Conservation (phyloP, 2,329 filamentous ascomycete genomes). For the Rosellinia necatrix region DNA sequence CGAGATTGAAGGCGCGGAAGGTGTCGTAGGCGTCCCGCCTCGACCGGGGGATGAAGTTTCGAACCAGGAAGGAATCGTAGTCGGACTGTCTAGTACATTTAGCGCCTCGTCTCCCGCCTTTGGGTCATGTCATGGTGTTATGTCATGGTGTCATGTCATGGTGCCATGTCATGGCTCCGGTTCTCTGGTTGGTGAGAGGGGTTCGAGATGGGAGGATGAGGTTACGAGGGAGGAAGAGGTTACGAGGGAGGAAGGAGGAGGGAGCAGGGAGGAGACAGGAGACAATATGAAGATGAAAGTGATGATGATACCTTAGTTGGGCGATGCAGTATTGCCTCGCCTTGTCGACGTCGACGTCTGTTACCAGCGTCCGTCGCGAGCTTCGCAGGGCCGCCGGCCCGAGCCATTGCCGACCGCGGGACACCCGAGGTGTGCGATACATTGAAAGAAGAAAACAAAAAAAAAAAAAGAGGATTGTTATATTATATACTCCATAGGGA, state of each 20-base stretch:
- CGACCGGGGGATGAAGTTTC: conserved; percentile 78
- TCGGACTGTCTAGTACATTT: conserved; percentile 72
- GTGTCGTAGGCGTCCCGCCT: conserved; percentile 85
- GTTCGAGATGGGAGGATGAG: too few species aligned
- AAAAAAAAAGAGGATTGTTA: conserved; percentile 3
- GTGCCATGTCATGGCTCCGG: too few species aligned
- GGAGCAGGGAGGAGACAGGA: background rate
- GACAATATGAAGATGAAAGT: too few species aligned
- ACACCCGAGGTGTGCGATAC: conserved; percentile 34
- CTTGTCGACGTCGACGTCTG: conserved; percentile 56
- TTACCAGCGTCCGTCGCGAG: conserved; percentile 48
- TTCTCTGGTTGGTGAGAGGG: too few species aligned
- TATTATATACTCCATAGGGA: conserved; percentile 22
- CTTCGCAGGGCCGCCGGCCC: conserved; percentile 17
- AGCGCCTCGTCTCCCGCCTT: conserved; percentile 16
- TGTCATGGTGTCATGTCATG: too few species aligned
- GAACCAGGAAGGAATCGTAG: conserved; percentile 83
- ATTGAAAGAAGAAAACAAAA: conserved; percentile 26
- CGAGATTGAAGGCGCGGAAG: conserved; percentile 89
- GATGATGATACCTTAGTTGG: conserved; percentile 54
- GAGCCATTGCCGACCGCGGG: conserved; percentile 31
- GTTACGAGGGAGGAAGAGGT: too few species aligned
- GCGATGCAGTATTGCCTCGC: conserved; percentile 59
- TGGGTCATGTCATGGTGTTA: too few species aligned
- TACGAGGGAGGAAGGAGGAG: too few species aligned